Conservation (phyloP, 306 rosid species). For the Casuarina glauca region DNA sequence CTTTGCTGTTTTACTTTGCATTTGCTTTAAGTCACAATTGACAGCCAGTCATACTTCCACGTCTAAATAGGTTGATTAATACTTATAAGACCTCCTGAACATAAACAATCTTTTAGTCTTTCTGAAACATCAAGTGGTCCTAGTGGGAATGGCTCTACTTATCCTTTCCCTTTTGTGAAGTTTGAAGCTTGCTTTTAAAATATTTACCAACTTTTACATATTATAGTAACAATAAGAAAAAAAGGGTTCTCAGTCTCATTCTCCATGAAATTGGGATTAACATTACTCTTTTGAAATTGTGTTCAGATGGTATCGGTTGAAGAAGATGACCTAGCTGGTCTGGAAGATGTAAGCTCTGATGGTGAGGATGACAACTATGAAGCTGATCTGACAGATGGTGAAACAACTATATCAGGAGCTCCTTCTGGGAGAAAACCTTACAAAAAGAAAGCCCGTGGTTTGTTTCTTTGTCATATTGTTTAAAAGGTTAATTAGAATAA, state of each 20-base stretch:
- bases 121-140: not conserved
- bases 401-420: conserved; percentile 68
- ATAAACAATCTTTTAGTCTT: not conserved
- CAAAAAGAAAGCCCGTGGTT: conserved; percentile 78
- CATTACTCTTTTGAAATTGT: not conserved
- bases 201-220: not conserved
- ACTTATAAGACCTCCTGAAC: conserved; percentile 12
- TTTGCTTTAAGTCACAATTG: not conserved
- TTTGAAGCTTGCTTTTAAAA: not conserved
- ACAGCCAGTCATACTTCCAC: conserved; percentile 2
- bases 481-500: conserved; percentile 17
- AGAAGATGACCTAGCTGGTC: conserved; percentile 98
- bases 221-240: too few species aligned
- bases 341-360: conserved; percentile 94
- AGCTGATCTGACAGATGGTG: conserved; percentile 87
- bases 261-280: conserved; percentile 10
- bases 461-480: conserved; percentile 20
- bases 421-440: conserved; percentile 55
- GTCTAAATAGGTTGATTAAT: conserved; percentile 1
- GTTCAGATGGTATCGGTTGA: conserved; percentile 94
- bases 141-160: not conserved
- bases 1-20: not conserved
- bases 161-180: too few species aligned
- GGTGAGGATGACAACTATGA: conserved; percentile 96
- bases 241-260: not conserved